phyloP scores from a whole-genome alignment of 164 flowering plant species.

The Aristolochia californica region DNA sequence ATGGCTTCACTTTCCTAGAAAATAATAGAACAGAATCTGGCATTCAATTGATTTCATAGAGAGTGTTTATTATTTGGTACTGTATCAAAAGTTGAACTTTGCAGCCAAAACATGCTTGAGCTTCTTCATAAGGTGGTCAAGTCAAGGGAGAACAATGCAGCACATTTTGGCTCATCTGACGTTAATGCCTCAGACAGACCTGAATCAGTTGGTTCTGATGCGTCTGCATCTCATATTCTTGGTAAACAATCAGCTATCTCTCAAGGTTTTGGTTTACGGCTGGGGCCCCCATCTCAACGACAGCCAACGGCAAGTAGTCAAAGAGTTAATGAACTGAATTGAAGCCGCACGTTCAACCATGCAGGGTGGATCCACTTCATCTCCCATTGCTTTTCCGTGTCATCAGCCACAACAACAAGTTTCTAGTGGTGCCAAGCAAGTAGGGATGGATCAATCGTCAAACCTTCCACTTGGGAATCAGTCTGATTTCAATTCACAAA shows the following conservation, averaged over 20 bases:
- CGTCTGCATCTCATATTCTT: constrained; percentile 34
- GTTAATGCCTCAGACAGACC: constrained; percentile 24
- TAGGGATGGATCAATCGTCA: constrained; percentile 18
- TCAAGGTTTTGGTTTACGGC: constrained; percentile 38
- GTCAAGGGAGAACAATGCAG: constrained; percentile 29
- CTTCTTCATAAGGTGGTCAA: constrained; percentile 84
- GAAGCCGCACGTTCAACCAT: constrained; percentile 16
- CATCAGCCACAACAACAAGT: constrained; percentile 33
- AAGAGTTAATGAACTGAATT: constrained; percentile 17
- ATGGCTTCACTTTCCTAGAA: too few species aligned
- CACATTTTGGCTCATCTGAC: constrained; percentile 33
- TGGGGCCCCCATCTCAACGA: constrained; percentile 15
- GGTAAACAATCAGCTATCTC: constrained; percentile 39
- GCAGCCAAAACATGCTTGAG: constrained; percentile 88
- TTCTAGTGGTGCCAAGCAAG: constrained; percentile 19
- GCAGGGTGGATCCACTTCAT: constrained; percentile 23
- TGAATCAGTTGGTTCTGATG: constrained; percentile 23
- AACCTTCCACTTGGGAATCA: constrained; percentile 17
- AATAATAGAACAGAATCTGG: neutral
- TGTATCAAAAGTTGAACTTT: neutral
- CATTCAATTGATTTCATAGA: neutral
- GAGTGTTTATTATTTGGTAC: neutral
- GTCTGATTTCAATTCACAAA: constrained; percentile 6
- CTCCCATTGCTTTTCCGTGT: constrained; percentile 25
- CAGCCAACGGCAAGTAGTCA: constrained; percentile 29